A percentile compares a stretch with the other conserved stretches of the same genome.
These are phyloP conservation scores for Seiridium unicorne DNA, from an alignment of 2,329 filamentous ascomycete genomes.

Conservation along the genomic window DNA sequence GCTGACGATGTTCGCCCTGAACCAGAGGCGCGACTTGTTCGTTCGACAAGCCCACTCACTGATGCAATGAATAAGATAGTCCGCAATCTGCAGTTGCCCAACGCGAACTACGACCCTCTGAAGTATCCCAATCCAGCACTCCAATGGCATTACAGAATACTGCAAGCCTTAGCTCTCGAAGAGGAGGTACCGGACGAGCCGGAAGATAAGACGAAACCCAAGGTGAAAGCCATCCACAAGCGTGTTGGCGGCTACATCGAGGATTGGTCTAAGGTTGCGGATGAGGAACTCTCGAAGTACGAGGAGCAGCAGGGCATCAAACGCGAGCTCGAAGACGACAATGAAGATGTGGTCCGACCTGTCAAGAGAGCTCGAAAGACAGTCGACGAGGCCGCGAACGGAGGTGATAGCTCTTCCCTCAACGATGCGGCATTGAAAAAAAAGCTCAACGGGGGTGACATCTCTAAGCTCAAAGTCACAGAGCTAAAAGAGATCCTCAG, in stretches of 20 bases:
- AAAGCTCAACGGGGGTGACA: constrained; percentile 41
- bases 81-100: constrained; percentile 85
- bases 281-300: constrained; percentile 46
- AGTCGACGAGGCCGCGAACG: constrained; percentile 22
- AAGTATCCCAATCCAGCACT: constrained; percentile 90
- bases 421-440: constrained; percentile 46
- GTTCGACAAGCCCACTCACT: constrained; percentile 67
- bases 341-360: constrained; percentile 34
- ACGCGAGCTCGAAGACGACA: constrained; percentile 46
- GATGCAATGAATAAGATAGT: constrained; percentile 81
- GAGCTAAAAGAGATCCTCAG: constrained; percentile 50
- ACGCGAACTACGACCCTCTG: constrained; percentile 76
- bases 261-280: constrained; percentile 71
- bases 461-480: constrained; percentile 54
- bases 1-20: constrained; percentile 82
- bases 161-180: constrained; percentile 87
- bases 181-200: constrained; percentile 79
- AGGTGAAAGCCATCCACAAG: constrained; percentile 85
- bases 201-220: constrained; percentile 79
- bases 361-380: constrained; percentile 44
- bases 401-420: constrained; percentile 26
- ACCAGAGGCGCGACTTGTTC: constrained; percentile 53
- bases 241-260: constrained; percentile 76
- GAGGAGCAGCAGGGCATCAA: constrained; percentile 44
- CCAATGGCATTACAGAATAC: constrained; percentile 95